A percentile compares a stretch with the other conserved stretches of the same genome.
phyloP scores from a whole-genome alignment of 148 eudicot species.

The Mesembryanthemum crystallinum region DNA sequence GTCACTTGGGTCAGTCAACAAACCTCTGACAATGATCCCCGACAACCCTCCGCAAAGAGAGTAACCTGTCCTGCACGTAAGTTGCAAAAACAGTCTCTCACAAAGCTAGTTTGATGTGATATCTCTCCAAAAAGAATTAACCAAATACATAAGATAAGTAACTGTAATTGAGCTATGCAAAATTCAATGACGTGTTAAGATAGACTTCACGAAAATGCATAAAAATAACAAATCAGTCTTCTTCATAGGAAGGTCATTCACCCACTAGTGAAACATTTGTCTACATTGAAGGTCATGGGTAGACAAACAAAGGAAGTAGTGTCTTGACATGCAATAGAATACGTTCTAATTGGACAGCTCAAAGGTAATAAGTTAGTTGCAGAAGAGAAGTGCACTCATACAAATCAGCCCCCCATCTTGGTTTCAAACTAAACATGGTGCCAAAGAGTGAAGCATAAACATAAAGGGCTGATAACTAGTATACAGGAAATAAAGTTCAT shows the following conservation, averaged over 20 bases:
- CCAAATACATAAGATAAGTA: background rate
- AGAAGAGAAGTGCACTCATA: background rate
- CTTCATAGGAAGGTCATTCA: background rate
- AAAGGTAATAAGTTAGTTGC: background rate
- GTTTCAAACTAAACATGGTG: background rate
- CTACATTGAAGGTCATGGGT: background rate
- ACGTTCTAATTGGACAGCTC: background rate
- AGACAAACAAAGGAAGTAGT: background rate
- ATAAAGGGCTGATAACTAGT: background rate
- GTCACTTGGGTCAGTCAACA: constrained; percentile 20
- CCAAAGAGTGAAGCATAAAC: background rate
- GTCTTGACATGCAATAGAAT: constrained; percentile 4
- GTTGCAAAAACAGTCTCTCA: constrained; percentile 20
- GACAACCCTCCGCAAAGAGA: constrained; percentile 89
- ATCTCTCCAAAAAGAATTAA: constrained; percentile 6
- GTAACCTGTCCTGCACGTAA: constrained; percentile 60
- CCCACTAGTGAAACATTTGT: background rate
- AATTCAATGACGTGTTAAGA: background rate
- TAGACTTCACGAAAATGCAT: background rate
- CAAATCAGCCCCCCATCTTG: background rate
- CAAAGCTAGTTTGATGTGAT: constrained; percentile 10
- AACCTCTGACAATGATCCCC: constrained; percentile 97
- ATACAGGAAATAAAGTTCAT: background rate
- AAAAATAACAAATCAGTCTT: background rate
- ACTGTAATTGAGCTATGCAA: background rate